Evolutionary conservation across 2,329 filamentous ascomycete species (phyloP).

Genomic region (Fonsecaea erecta): DNA sequence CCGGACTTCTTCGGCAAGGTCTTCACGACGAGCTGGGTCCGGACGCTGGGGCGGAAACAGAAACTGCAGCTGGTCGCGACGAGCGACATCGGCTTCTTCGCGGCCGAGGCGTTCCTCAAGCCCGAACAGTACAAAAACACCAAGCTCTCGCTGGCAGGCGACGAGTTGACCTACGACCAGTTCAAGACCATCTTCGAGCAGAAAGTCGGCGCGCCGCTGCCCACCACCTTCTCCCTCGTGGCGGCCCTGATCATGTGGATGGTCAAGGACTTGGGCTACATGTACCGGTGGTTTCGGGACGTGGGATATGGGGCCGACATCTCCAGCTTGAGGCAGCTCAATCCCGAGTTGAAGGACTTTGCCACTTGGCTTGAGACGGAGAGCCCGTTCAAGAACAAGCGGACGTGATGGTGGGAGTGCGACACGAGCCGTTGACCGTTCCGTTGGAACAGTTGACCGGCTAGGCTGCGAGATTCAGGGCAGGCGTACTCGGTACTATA

Average conservation of each 20-base stretch:
- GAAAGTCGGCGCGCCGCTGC: slow-evolving; percentile 38
- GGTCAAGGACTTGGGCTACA: slow-evolving; percentile 50
- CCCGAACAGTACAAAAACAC: slow-evolving; percentile 45
- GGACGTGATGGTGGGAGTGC: background rate
- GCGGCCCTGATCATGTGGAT: slow-evolving; percentile 48
- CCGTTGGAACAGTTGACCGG: too few species aligned
- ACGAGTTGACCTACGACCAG: slow-evolving; percentile 50
- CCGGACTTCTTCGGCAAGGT: slow-evolving; percentile 35
- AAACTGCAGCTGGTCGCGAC: slow-evolving; percentile 49
- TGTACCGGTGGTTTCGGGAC: slow-evolving; percentile 56
- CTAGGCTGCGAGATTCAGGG: too few species aligned
- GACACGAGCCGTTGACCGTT: too few species aligned
- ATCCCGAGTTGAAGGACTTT: slow-evolving; percentile 54
- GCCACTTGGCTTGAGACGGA: slow-evolving; percentile 54
- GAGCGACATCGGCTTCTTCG: slow-evolving; percentile 54
- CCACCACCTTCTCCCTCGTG: slow-evolving; percentile 48
- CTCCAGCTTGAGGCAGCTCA: slow-evolving; percentile 45
- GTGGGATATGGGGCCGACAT: slow-evolving; percentile 56
- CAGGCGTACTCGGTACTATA: too few species aligned
- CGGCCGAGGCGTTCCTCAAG: slow-evolving; percentile 49
- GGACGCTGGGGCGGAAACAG: background rate
- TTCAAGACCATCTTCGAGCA: slow-evolving; percentile 41
- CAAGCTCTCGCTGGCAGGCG: slow-evolving; percentile 52
- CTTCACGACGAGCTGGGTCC: slow-evolving; percentile 31
- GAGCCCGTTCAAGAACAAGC: slow-evolving; percentile 43